Percentiles rank a stretch among this genome's conserved stretches.
These are phyloP conservation scores for Phytophthora capsici DNA, from an alignment of 352 stramenopile genomes.

Conservation along the genomic window DNA sequence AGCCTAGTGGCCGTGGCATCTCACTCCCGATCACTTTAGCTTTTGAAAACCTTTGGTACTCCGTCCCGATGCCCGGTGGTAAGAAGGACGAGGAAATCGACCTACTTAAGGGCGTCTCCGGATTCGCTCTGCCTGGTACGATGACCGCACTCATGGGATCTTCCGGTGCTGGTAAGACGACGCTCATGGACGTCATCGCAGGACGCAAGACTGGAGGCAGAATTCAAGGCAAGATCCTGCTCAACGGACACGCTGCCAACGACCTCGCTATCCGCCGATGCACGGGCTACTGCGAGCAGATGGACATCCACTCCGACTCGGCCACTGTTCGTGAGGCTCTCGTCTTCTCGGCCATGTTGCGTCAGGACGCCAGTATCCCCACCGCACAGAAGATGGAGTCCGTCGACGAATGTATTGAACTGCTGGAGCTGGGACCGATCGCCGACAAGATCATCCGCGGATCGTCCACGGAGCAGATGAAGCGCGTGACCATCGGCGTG, in stretches of 20 bases:
- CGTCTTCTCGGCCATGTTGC: slow-evolving; percentile 87
- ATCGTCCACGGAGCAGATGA: slow-evolving; percentile 65
- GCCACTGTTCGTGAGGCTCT: slow-evolving; percentile 92
- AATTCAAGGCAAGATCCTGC: slow-evolving; percentile 71
- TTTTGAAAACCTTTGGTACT: slow-evolving; percentile 66
- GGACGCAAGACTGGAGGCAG: slow-evolving; percentile 89
- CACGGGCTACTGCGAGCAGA: slow-evolving; percentile 81
- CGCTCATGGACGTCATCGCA: slow-evolving; percentile 94
- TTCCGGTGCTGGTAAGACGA: slow-evolving; percentile 91
- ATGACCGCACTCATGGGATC: slow-evolving; percentile 83
- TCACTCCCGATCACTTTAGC: slow-evolving; percentile 45
- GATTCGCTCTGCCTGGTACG: slow-evolving; percentile 57
- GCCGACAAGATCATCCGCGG: slow-evolving; percentile 64
- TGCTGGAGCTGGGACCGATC: slow-evolving; percentile 55
- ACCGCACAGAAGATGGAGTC: slow-evolving; percentile 47
- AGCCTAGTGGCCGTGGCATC: no score
- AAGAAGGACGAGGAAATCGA: slow-evolving; percentile 66
- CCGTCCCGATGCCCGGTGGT: slow-evolving; percentile 50
- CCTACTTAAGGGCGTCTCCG: slow-evolving; percentile 85
- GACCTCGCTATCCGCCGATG: slow-evolving; percentile 53
- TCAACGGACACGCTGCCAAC: slow-evolving; percentile 56
- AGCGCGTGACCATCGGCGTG: slow-evolving; percentile 85
- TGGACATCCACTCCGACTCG: slow-evolving; percentile 91
- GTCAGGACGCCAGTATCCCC: slow-evolving; percentile 47
- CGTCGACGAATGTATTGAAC: slow-evolving; percentile 54